Conservation (phyloP, 768 basidiomycete genomes). For the Xerocomellus dryophilus region DNA sequence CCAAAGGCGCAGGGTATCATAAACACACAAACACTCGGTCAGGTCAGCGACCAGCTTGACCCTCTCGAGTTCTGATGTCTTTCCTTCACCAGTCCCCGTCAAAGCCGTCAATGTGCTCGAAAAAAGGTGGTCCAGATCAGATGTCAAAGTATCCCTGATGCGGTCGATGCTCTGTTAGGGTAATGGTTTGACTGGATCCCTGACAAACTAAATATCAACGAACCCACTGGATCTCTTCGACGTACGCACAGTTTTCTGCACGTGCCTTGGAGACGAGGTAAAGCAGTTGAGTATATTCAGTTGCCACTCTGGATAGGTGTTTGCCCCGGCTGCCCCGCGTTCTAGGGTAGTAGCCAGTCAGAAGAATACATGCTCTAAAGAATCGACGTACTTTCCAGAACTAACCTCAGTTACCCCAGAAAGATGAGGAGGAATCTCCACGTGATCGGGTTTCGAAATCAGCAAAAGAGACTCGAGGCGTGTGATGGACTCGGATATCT, state of each 20-base stretch:
- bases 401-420: constrained; percentile 27
- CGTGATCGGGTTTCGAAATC: constrained; percentile 48
- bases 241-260: constrained; percentile 71
- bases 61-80: constrained; percentile 60
- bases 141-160: constrained; percentile 79
- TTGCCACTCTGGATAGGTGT: constrained; percentile 78
- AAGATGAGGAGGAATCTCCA: constrained; percentile 30
- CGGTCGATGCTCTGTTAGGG: constrained; percentile 69
- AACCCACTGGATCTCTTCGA: constrained; percentile 86
- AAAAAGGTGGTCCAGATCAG: constrained; percentile 84
- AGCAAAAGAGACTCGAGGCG: constrained; percentile 84
- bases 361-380: background rate
- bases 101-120: constrained; percentile 54
- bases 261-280: constrained; percentile 87
- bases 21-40: constrained; percentile 75
- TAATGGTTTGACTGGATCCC: constrained; percentile 8
- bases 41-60: constrained; percentile 62
- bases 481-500: constrained; percentile 87
- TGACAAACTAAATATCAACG: constrained; percentile 28
- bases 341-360: constrained; percentile 36
- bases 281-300: constrained; percentile 88
- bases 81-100: constrained; percentile 46
- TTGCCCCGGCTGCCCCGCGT: constrained; percentile 66
- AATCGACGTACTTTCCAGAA: constrained; percentile 35
- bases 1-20: constrained; percentile 79